Evolutionary conservation across 2,329 filamentous ascomycete species (phyloP).

Genomic region (Alternaria triticina): DNA sequence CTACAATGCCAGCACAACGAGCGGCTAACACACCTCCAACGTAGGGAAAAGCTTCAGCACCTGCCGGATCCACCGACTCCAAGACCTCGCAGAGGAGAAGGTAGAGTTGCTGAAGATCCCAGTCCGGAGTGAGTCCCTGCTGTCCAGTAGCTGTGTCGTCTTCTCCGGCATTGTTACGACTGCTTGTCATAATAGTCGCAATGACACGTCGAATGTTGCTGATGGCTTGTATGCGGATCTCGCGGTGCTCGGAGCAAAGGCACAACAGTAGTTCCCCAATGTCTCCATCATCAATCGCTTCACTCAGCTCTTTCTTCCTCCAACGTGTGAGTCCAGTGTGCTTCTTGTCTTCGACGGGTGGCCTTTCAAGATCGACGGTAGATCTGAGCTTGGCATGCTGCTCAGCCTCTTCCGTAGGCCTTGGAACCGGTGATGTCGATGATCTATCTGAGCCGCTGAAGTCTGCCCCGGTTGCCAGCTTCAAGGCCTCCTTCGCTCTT

Average conservation of each 20-base stretch:
- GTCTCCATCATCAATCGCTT: slow-evolving; percentile 79
- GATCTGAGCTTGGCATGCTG: slow-evolving; percentile 14
- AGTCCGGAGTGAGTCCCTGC: slow-evolving; percentile 49
- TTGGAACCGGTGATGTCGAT: slow-evolving; percentile 32
- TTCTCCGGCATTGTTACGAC: background rate
- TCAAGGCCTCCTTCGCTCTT: slow-evolving; percentile 43
- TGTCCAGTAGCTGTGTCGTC: slow-evolving; percentile 1
- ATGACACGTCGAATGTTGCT: slow-evolving; percentile 70
- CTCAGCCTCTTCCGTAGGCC: slow-evolving; percentile 20
- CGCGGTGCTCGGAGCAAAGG: slow-evolving; percentile 74
- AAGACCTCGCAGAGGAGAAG: slow-evolving; percentile 79
- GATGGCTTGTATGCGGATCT: slow-evolving; percentile 80
- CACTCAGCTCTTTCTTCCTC: slow-evolving; percentile 77
- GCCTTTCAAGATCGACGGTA: slow-evolving; percentile 40
- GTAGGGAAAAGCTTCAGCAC: slow-evolving; percentile 65
- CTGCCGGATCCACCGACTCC: slow-evolving; percentile 64
- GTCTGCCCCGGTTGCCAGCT: slow-evolving; percentile 42
- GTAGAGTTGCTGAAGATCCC: slow-evolving; percentile 79
- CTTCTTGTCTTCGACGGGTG: slow-evolving; percentile 51
- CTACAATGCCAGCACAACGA: slow-evolving; percentile 72
- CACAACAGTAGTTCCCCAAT: slow-evolving; percentile 74
- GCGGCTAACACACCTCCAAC: slow-evolving; percentile 78
- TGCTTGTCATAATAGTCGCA: slow-evolving; percentile 55
- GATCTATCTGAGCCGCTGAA: slow-evolving; percentile 46
- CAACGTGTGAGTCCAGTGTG: slow-evolving; percentile 64